Evolutionary conservation across 306 rosid species (phyloP), one percentile per base, ranked within the genome.

Genomic region (Pterocarpus santalinus): DNA sequence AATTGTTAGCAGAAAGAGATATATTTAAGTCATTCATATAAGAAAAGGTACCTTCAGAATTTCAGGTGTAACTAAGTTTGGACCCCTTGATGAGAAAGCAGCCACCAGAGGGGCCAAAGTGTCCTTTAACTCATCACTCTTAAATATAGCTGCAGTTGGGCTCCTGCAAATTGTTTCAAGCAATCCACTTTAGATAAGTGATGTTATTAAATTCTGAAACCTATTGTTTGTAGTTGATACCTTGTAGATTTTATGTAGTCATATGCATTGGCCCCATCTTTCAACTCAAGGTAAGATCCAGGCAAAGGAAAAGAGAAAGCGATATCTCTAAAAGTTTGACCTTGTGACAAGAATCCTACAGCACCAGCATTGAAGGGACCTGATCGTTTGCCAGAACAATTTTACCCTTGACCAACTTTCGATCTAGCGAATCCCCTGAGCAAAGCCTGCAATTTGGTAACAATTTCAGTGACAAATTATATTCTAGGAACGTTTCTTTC

Each of bases 81-180:
- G 28, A 22, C 28, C 28, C 1, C 28, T 22, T 22, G 28, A 22
- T 22, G 28, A 22, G 28, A 22, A 22, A 22, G 28, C 28, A 22
- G 73, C 69, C n/a, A 83, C 62, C 4, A 15, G 1, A 12, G 87
- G 83, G 16, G 88, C 83, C 6, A 32, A 43, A 30, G 16, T 52
- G 57, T 88, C 77, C 12, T 51, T 70, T 14, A 36, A 5, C 62
- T 81, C 84, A 1, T 13, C 4, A 7, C 79, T 85, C 76, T 12
- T 83, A 0, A 58, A 78, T 57, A 88, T 83, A 5, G 87, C 73
- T 2, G 84, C 86, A 12, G 68, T 83, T 30, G 89, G 78, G 16
- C 1, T 9, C 15, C 83, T 85, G 14, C 17, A 80, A 11, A n/a
- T 51, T 62, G 64, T 30, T 30, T 64, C 12, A 64, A 69, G 12